Base-by-base conservation (phyloP, 805 yeast species). In the Ogataea salicorniae region DNA sequence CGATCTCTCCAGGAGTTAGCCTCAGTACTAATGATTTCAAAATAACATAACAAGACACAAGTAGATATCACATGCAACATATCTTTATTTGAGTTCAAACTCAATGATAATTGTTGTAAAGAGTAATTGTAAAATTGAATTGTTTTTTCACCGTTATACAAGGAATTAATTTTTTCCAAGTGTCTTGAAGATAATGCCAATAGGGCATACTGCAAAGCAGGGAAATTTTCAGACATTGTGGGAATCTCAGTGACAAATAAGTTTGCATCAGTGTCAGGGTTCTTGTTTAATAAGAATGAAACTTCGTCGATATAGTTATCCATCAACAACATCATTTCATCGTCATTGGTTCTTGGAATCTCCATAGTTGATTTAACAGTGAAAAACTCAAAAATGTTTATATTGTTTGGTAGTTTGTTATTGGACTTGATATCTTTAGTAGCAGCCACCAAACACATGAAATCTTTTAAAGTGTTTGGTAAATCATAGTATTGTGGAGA, bases 21-120 rank as follows among this genome's bases (percentile, higher is more conserved):
- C 5, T 66, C 63, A 7, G 68, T 63, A 29, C 72, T 64, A 65
- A 75, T 64, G 58, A 73, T 59, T 51, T 73, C 77, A 49, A 73
- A 67, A 16, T 68, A 70, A 55, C 74, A 66, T 7, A 75, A 58
- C 33, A 74, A 50, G 2, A 73, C 67, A 56, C 77, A 71, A 1
- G 76, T 61, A 2, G 69, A 55, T 16, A 71, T 61, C 14, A 64
- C 60, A 17, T 48, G 31, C 5, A 48, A 17, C 37, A 62, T 67
- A 45, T 66, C 64, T 58, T 64, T 41, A 59, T 47, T 54, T 47
- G 50, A 41, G 41, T 67, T 70, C 34, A 71, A 64, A 4, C 66
- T 59, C 18, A 73, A 67, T 6, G 71, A 67, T 23, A 66, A 47
- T 50, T 62, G 61, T 37, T 62, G 62, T 37, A 66, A 47, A 17